Evolutionary conservation across 805 yeast species (phyloP), one percentile per base, ranked within the genome.

Genomic region (Wickerhamomyces chaumierensis): DNA sequence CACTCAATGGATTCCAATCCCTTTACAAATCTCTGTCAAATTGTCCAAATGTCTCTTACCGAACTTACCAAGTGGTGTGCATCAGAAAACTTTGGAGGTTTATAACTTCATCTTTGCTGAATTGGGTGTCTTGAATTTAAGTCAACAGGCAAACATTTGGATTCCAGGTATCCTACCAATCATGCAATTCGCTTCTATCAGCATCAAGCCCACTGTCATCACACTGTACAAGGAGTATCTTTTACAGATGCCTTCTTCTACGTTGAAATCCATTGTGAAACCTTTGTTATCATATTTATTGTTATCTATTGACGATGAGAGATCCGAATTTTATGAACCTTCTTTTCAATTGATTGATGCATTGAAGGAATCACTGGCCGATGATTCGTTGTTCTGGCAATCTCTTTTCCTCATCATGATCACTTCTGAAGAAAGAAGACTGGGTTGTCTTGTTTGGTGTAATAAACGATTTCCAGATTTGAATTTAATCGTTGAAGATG

Each of bases 221-320:
- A 72, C 72, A 18, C 59, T 90, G 2, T 75, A 79, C 46, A 70
- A 69, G 25, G 63, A 65, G 2, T 71, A 72, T 47, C 53, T 87
- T 6, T 61, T 83, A 2, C 65, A 62, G 29, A 49, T 83, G 3
- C 71, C 80, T 3, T 52, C 75, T 2, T 40, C 46, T 0, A 57
- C 66, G 0, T 57, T 88, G 40, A 66, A 75, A 39, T 60, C 70
- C 18, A 57, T 85, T 15, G 62, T 82, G 27, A 77, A 74, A 41
- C 87, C 96, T 0, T 51, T 90, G 7, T 58, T 90, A 5, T 65
- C 87, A 36, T 73, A 90, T 43, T 65, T 88, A 27, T 58, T 90
- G 3, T 87, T 95, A 0, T 95, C 95, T 0, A 71, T 92, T 37
- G 98, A 92, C 49, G 97, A 92, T 49, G 95, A 88, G 47, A 75